Percentiles rank a stretch among this genome's conserved stretches.
phyloP scores from a whole-genome alignment of 2,329 filamentous ascomycete species.

The Ascochyta koolunga region DNA sequence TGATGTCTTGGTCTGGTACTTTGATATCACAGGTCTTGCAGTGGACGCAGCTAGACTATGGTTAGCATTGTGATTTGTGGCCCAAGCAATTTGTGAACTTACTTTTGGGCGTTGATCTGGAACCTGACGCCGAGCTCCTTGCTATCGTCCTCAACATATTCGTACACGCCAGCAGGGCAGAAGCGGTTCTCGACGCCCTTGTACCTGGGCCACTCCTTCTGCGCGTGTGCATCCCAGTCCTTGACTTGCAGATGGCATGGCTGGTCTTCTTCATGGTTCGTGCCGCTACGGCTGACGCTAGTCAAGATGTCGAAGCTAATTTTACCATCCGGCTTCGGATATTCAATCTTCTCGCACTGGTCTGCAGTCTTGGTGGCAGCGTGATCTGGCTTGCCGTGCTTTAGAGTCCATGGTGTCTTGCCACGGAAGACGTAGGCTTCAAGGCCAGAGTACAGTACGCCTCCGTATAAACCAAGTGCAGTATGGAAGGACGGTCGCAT shows the following conservation, averaged over 20 bases:
- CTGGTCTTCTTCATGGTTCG: conserved; percentile 98
- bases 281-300: conserved; percentile 91
- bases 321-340: conserved; percentile 94
- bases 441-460: conserved; percentile 88
- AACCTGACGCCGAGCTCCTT: conserved; percentile 91
- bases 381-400: conserved; percentile 79
- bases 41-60: conserved; percentile 79
- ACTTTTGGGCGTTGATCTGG: conserved; percentile 98
- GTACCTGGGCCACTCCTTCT: conserved; percentile 81
- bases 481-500: conserved; percentile 95
- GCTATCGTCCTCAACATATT: conserved; percentile 90
- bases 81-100: conserved; percentile 54
- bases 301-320: conserved; percentile 96
- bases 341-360: conserved; percentile 85
- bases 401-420: conserved; percentile 87
- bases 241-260: conserved; percentile 93
- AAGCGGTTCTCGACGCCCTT: conserved; percentile 95
- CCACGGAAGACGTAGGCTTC: conserved; percentile 89
- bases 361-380: conserved; percentile 80
- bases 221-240: conserved; percentile 91
- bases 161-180: conserved; percentile 96
- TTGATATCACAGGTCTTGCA: conserved; percentile 99
- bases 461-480: conserved; percentile 85
- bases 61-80: conserved; percentile 32
- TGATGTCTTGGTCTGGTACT: conserved; percentile 94